Evolutionary conservation across 192 early-diverging fungal species (phyloP).

Genomic region (Chytriomyces sp.): DNA sequence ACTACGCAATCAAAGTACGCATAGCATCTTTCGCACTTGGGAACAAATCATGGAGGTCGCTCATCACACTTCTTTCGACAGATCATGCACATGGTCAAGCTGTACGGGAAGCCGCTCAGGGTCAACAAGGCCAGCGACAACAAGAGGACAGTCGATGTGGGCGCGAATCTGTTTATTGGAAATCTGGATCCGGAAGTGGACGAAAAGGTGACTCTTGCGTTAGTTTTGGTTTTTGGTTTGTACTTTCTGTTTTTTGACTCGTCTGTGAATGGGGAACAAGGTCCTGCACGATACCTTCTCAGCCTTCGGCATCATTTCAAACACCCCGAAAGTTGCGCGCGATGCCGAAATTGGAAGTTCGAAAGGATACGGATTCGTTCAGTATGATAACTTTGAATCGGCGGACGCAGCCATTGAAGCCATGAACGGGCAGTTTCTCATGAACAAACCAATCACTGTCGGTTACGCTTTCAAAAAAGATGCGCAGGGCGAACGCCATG

Average conservation of each 20-base stretch:
- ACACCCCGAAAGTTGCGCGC: conserved; percentile 81
- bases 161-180: conserved; percentile 95
- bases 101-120: conserved; percentile 93
- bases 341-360: conserved; percentile 85
- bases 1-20: conserved; percentile 84
- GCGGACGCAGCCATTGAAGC: conserved; percentile 97
- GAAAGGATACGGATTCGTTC: conserved; percentile 87
- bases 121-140: conserved; percentile 94
- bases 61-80: neutral
- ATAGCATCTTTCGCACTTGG: no score
- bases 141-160: conserved; percentile 86
- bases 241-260: conserved; percentile 39
- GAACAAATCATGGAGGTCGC: no score
- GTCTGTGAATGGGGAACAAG: conserved; percentile 78
- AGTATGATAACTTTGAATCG: conserved; percentile 85
- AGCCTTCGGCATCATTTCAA: conserved; percentile 90
- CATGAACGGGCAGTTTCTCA: conserved; percentile 97
- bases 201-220: conserved; percentile 61
- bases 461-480: conserved; percentile 98
- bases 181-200: conserved; percentile 92
- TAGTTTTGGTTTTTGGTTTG: neutral
- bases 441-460: conserved; percentile 90
- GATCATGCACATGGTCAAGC: conserved; percentile 96
- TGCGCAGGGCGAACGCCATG: conserved; percentile 95
- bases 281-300: conserved; percentile 92